Evolutionary conservation across 768 basidiomycete species (phyloP).

Genomic region (Mycena galopus): DNA sequence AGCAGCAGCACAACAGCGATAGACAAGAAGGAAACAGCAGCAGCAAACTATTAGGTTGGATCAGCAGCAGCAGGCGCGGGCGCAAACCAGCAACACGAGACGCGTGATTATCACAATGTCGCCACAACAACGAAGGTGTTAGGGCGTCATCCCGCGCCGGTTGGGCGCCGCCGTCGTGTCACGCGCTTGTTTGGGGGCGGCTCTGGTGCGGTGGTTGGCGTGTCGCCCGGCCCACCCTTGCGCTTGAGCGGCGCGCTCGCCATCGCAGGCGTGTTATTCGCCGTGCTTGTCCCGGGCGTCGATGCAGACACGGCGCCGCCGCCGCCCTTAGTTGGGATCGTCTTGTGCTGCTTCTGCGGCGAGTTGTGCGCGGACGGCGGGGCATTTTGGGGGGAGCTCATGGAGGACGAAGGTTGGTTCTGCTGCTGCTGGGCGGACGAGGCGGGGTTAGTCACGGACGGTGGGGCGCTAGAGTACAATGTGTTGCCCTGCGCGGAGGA

Average conservation of each 20-base stretch:
- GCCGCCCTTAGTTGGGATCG: constrained; percentile 53
- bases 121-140: neutral
- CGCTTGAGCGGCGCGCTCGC: constrained; percentile 67
- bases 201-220: constrained; percentile 65
- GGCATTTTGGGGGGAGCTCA: constrained; percentile 65
- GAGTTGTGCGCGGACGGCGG: constrained; percentile 65
- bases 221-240: constrained; percentile 60
- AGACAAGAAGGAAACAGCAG: constrained; percentile 9
- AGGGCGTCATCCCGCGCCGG: constrained; percentile 53
- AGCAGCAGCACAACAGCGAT: constrained; percentile 29
- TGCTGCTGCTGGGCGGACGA: too few species aligned
- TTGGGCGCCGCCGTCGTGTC: constrained; percentile 64
- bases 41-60: neutral
- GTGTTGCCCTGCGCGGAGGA: constrained; percentile 53
- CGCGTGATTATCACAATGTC: neutral
- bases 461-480: constrained; percentile 63
- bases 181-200: constrained; percentile 64
- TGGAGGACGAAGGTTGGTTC: constrained; percentile 45
- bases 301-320: constrained; percentile 47
- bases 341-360: constrained; percentile 75
- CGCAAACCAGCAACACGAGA: constrained; percentile 4
- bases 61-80: too few species aligned
- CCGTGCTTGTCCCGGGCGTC: constrained; percentile 54
- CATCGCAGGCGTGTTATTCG: constrained; percentile 64
- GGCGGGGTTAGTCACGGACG: constrained; percentile 62